phyloP scores from a whole-genome alignment of 106 monocot genomes.

The Gastrodia elata region DNA sequence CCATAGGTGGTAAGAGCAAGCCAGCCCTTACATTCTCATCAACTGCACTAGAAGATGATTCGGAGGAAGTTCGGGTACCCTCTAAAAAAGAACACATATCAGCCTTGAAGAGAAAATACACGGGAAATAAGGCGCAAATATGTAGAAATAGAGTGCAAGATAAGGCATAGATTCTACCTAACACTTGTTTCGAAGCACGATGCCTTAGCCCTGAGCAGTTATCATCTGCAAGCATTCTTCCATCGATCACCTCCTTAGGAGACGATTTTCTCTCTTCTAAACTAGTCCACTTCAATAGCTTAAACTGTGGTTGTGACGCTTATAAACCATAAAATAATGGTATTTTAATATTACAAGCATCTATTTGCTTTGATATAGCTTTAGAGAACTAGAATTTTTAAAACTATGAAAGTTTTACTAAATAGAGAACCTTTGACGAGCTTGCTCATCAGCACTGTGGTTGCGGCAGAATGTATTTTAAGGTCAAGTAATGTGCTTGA shows the following conservation, averaged over 20 bases:
- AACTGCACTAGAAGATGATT: conserved; percentile 11
- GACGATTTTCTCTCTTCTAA: conserved; percentile 14
- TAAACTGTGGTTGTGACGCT: conserved; percentile 37
- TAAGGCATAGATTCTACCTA: conserved; percentile 19
- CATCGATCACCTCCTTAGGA: conserved; percentile 9
- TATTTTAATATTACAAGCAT: conserved; percentile 1
- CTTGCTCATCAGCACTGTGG: conserved; percentile 33
- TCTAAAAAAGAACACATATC: conserved; percentile 9
- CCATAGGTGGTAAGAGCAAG: too few species aligned
- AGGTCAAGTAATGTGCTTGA: conserved; percentile 55
- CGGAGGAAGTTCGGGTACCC: not conserved
- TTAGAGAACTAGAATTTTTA: not conserved
- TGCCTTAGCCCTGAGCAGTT: conserved; percentile 28
- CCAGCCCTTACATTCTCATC: conserved; percentile 20
- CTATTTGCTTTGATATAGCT: not conserved
- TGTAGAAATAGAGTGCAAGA: not conserved
- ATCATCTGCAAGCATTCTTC: conserved; percentile 4
- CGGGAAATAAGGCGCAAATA: not conserved
- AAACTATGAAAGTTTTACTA: conserved; percentile 13
- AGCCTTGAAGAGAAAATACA: not conserved
- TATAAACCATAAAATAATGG: not conserved
- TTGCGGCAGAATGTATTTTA: conserved; percentile 59
- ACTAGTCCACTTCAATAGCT: conserved; percentile 47
- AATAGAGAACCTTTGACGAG: conserved; percentile 11
- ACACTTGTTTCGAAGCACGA: conserved; percentile 15